Evolutionary conservation across 202 grass and related monocot species (phyloP).

Genomic region (Setaria italica): DNA sequence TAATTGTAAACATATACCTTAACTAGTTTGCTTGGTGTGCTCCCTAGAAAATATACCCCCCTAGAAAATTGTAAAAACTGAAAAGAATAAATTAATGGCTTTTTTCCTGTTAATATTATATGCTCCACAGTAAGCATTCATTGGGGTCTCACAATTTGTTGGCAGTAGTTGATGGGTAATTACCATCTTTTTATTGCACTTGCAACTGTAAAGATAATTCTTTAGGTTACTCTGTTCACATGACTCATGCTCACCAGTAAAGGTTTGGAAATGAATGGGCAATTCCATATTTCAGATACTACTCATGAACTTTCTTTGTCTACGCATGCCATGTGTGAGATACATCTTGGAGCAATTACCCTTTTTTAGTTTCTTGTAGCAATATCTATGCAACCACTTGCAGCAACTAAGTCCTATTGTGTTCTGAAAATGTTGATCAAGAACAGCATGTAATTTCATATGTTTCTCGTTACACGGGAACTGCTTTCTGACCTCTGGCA

Average conservation of each 20-base stretch:
- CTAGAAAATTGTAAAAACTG: slow-evolving; percentile 7
- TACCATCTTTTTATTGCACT: slow-evolving; percentile 11
- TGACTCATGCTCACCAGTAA: not conserved
- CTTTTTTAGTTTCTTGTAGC: not conserved
- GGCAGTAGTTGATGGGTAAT: slow-evolving; percentile 13
- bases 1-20: not conserved
- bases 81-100: not conserved
- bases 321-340: not conserved
- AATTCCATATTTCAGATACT: not conserved
- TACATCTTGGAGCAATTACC: not conserved
- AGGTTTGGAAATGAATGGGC: not conserved
- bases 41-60: not conserved
- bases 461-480: slow-evolving; percentile 32
- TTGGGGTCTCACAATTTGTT: not conserved
- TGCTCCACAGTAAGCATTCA: not conserved
- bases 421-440: not conserved
- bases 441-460: slow-evolving; percentile 10
- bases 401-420: slow-evolving; percentile 3
- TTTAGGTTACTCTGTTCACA: slow-evolving; percentile 3
- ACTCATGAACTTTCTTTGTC: not conserved
- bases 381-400: not conserved
- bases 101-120: not conserved
- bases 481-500: slow-evolving; percentile 30
- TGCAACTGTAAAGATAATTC: not conserved
- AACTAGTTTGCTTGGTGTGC: not conserved